Base-by-base conservation (phyloP, 2,329 filamentous ascomycete genomes). In the Purpureocillium takamizusanense region DNA sequence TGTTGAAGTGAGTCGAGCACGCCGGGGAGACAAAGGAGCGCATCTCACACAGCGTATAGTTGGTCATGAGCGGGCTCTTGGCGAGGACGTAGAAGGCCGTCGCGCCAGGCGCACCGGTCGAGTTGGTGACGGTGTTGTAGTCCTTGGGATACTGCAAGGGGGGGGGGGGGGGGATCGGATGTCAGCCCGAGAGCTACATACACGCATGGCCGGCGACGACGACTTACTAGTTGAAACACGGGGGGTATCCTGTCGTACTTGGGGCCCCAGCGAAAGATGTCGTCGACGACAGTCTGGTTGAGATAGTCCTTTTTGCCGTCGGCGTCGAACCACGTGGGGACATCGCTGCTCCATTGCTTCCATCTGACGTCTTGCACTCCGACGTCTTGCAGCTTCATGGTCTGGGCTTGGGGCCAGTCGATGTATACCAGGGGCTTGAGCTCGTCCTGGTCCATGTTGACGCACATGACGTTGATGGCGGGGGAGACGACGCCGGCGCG, bases 391-490 rank as follows among this genome's bases (percentile, higher is more conserved):
- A 25, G 21, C 21, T 5, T 25, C 7, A 46, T 59, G 11, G 34
- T 61, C 7, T 39, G 50, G 2, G 53, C 63, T 21, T 68, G 40
- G 0, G 75, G 72, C 80, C 81, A 88, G 2, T 57, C 45, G 0
- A 67, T 67, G 43, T 81, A 87, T 0, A 89, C 63, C 2, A 89
- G 58, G 0, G 83, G 83, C 0, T 52, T 56, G 2, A 90, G 57
- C 38, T 86, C 81, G 0, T 65, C 49, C 15, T 55, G 41, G 1
- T 68, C 67, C 65, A 88, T 67, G 31, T 83, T 83, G 2, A 73
- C 80, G 48, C 86, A 92, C 25, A 88, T 57, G 1, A 86, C 81
- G 45, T 89, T 86, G 33, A 89, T 59, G 0, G 74, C 68, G 0
- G 85, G 84, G 1, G 79, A 83, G 0, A 82, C 75, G 0, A 87